phyloP scores from a whole-genome alignment of 495 filamentous ascomycete species.

The Zalerion maritima region DNA sequence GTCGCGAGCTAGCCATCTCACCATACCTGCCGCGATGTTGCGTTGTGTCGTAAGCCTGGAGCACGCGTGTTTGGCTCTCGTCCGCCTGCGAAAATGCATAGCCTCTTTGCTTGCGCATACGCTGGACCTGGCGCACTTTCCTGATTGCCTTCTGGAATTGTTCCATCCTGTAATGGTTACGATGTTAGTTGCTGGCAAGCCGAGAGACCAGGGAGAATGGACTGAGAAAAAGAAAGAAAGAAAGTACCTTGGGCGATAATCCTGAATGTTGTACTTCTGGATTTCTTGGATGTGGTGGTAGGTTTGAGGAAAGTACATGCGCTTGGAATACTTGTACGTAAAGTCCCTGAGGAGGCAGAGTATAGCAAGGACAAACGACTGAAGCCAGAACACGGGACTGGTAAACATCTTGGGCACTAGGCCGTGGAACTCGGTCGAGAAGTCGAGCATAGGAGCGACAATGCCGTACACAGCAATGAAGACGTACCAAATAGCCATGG shows the following conservation, averaged over 20 bases:
- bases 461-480: constrained; percentile 86
- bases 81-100: constrained; percentile 98
- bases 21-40: constrained; percentile 80
- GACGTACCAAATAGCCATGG: constrained; percentile 77
- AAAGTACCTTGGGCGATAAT: constrained; percentile 76
- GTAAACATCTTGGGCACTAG: constrained; percentile 67
- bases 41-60: constrained; percentile 97
- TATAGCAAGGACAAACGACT: constrained; percentile 63
- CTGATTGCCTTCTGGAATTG: constrained; percentile 99
- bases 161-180: constrained; percentile 58
- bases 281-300: constrained; percentile 99
- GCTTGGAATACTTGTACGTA: constrained; percentile 70
- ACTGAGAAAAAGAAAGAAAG: constrained; percentile 5
- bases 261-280: constrained; percentile 99
- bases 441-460: constrained; percentile 70
- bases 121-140: constrained; percentile 95
- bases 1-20: constrained; percentile 73
- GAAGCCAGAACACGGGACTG: constrained; percentile 78
- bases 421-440: constrained; percentile 76
- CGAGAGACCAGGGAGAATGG: neutral
- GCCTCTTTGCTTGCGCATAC: constrained; percentile 97
- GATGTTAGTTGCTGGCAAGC: constrained; percentile 6
- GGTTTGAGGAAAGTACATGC: constrained; percentile 89
- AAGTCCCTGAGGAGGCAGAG: constrained; percentile 85
- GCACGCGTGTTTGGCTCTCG: constrained; percentile 79